Percentiles rank a stretch among this genome's conserved stretches.
Evolutionary conservation across 805 yeast genomes (phyloP).

Genomic region (Nakazawaea pomicola): DNA sequence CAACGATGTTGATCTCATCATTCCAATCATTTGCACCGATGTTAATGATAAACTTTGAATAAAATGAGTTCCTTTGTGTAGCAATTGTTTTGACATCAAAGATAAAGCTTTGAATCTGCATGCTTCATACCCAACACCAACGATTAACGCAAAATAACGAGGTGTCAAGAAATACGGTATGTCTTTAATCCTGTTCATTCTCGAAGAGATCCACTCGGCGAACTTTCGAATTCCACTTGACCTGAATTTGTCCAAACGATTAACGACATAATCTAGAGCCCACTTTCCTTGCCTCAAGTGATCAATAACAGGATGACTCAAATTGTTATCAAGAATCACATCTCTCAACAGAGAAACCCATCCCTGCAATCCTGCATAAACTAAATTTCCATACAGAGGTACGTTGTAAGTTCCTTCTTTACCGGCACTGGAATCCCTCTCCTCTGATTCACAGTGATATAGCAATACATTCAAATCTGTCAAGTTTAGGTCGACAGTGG

Average conservation of each 20-base stretch:
- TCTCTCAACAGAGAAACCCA: constrained; percentile 69
- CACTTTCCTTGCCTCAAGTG: constrained; percentile 81
- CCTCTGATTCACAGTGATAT: constrained; percentile 82
- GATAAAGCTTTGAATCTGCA: constrained; percentile 63
- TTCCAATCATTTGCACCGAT: constrained; percentile 83
- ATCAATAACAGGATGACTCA: constrained; percentile 79
- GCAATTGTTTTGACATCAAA: constrained; percentile 46
- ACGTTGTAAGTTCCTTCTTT: constrained; percentile 66
- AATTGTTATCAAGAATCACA: constrained; percentile 63
- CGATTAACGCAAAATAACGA: constrained; percentile 76
- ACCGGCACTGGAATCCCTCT: constrained; percentile 74
- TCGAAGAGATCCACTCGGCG: constrained; percentile 60
- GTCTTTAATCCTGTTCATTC: constrained; percentile 56
- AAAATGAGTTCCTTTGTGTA: constrained; percentile 59
- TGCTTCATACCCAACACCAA: constrained; percentile 82
- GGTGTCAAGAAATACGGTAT: constrained; percentile 84
- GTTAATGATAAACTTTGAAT: constrained; percentile 75
- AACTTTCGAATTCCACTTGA: constrained; percentile 49
- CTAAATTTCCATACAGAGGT: constrained; percentile 69
- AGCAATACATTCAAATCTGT: constrained; percentile 71
- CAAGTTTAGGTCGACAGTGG: constrained; percentile 55
- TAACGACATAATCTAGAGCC: constrained; percentile 77
- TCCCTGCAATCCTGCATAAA: constrained; percentile 91
- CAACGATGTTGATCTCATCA: constrained; percentile 68
- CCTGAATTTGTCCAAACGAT: constrained; percentile 54